phyloP scores from a whole-genome alignment of 805 yeast species.

The Teunomyces gatunensis region DNA sequence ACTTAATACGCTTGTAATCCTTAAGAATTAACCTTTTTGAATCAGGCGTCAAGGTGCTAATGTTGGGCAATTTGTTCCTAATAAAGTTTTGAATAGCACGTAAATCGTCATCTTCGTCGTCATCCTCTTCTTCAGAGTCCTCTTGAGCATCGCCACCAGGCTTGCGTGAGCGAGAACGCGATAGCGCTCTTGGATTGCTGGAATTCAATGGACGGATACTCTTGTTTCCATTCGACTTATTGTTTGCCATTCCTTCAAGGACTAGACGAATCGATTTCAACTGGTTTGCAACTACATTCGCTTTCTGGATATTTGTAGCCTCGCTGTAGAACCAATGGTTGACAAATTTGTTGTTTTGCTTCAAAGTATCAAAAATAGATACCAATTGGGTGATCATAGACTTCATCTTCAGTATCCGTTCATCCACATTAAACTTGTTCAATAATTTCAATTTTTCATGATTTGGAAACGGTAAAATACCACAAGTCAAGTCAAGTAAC shows the following conservation, averaged over 20 bases:
- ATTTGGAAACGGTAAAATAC: conserved; percentile 50
- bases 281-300: conserved; percentile 54
- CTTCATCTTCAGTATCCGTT: conserved; percentile 33
- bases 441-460: conserved; percentile 42
- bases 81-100: conserved; percentile 36
- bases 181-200: conserved; percentile 23
- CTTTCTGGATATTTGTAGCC: conserved; percentile 51
- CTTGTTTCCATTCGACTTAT: conserved; percentile 5
- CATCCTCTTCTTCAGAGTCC: conserved; percentile 28
- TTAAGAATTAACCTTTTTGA: conserved; percentile 39
- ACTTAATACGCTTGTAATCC: conserved; percentile 55
- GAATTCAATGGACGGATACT: conserved; percentile 22
- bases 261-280: conserved; percentile 49
- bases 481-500: conserved; percentile 45
- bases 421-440: conserved; percentile 24
- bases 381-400: conserved; percentile 33
- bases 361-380: conserved; percentile 35
- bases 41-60: conserved; percentile 33
- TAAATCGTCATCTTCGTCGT: conserved; percentile 45
- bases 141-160: conserved; percentile 3
- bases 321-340: conserved; percentile 49
- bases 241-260: conserved; percentile 44
- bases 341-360: conserved; percentile 30
- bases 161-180: conserved; percentile 21
- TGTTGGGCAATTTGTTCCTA: conserved; percentile 33